Evolutionary conservation across 2,329 filamentous ascomycete species (phyloP), one percentile per base, ranked within the genome.

Genomic region (Paracamarosporium sp.): DNA sequence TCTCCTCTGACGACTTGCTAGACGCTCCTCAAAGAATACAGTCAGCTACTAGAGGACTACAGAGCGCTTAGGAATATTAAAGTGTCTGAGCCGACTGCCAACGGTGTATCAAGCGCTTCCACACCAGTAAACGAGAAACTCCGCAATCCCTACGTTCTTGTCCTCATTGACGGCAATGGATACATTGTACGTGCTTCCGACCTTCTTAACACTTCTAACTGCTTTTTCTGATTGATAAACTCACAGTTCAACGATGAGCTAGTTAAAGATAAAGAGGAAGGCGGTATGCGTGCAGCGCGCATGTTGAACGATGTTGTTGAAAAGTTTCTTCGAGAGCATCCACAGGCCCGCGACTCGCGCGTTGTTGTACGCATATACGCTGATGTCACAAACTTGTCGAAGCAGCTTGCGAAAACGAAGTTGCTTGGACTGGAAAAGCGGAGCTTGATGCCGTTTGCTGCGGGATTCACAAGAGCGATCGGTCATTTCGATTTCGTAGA

Each of bases 131-230:
- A 8, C 12, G 45, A 53, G 15, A 53, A 46, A 30, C 76, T 84
- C 24, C 80, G 82, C 20, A 85, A 84, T 59, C 82, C 85, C 0
- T 89, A 88, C 62, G 85, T 85, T 1, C 77, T 89, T 2, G 82
- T 89, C 6, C 75, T 89, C 0, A 75, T 89, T 12, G 86, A 89
- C 55, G 87, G 86, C 20, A 86, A 89, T 70, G 85, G 84, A 46
- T 88, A 88, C 64, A 66, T 82, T 22, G 70, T 72, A 43, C 45
- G 64, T 55, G 7, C 17, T 9, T 9, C 6, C 5, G 3, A 27
- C 2, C 15, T 20, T 28, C 15, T 20, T 12, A 20, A 11, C 25
- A 67, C 30, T 6, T 4, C 5, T 41, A 7, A 22, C 7, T n/a
- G n/a, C 13, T 25, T 9, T 15, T 13, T 33, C 8, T 3, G 24